Conservation (phyloP, 192 early-diverging fungal genomes). For the Coemansia sp. region DNA sequence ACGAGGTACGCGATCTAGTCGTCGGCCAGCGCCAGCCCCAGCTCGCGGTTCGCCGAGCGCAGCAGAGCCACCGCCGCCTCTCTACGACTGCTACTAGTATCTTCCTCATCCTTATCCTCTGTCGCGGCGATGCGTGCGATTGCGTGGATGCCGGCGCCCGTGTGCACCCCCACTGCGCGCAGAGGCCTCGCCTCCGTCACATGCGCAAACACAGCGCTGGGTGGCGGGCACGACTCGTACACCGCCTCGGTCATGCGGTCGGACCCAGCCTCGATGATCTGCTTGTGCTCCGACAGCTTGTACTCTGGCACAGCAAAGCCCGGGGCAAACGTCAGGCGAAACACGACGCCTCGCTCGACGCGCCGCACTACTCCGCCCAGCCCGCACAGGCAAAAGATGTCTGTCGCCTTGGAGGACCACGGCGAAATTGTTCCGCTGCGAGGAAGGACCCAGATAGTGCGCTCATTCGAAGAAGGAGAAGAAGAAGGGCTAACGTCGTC, state of each 20-base stretch:
- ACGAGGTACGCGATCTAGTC: slow-evolving; percentile 98
- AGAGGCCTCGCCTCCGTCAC: slow-evolving; percentile 52
- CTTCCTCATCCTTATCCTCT: background rate
- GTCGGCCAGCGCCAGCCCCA: slow-evolving; percentile 93
- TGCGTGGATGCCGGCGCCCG: slow-evolving; percentile 15
- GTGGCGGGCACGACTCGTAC: slow-evolving; percentile 64
- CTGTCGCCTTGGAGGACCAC: slow-evolving; percentile 99
- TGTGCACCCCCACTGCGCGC: slow-evolving; percentile 60
- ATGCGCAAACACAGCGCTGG: slow-evolving; percentile 72
- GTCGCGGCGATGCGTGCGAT: slow-evolving; percentile 32
- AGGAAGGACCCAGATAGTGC: slow-evolving; percentile 76
- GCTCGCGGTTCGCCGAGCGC: slow-evolving; percentile 78
- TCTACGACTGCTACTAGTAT: background rate
- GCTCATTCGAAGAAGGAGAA: slow-evolving; percentile 11
- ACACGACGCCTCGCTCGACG: slow-evolving; percentile 90
- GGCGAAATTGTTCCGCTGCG: slow-evolving; percentile 97
- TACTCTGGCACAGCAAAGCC: slow-evolving; percentile 14
- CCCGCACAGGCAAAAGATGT: slow-evolving; percentile 94
- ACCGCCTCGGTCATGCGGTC: slow-evolving; percentile 98
- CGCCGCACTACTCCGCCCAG: slow-evolving; percentile 71
- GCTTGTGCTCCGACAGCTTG: slow-evolving; percentile 56
- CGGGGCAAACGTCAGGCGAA: slow-evolving; percentile 60
- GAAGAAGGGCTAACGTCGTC: background rate
- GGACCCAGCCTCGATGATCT: slow-evolving; percentile 59
- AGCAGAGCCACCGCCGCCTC: slow-evolving; percentile 61